A percentile compares a stretch with the other conserved stretches of the same genome.
Evolutionary conservation across 2,329 filamentous ascomycete genomes (phyloP).

Genomic region (Huntiella bhutanensis): DNA sequence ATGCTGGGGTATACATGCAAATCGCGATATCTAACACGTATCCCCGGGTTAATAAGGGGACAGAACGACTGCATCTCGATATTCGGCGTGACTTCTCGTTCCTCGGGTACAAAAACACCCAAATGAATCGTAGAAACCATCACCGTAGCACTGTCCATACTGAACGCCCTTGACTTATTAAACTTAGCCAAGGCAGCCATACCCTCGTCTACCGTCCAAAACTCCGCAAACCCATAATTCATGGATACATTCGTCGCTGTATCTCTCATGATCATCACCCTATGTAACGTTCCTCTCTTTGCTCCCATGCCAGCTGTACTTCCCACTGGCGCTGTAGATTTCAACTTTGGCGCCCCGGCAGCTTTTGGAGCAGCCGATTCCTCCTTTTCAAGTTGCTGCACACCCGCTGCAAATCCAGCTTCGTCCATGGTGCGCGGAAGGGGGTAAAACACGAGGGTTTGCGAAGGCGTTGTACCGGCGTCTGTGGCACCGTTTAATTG

Average conservation of each 20-base stretch:
- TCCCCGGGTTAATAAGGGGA: conserved; percentile 46
- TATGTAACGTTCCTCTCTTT: conserved; percentile 51
- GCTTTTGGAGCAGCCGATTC: conserved; percentile 21
- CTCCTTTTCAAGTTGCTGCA: conserved; percentile 50
- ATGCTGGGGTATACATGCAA: conserved; percentile 52
- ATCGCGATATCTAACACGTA: conserved; percentile 61
- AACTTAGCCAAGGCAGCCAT: conserved; percentile 55
- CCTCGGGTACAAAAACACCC: conserved; percentile 65
- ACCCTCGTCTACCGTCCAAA: conserved; percentile 57
- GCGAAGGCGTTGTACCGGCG: conserved; percentile 40
- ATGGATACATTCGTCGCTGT: conserved; percentile 52
- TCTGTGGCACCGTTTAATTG: conserved; percentile 29
- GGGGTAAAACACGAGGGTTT: conserved; percentile 57
- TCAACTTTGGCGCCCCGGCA: conserved; percentile 34
- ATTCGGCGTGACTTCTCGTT: conserved; percentile 34
- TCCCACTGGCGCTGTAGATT: conserved; percentile 36
- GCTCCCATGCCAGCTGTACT: conserved; percentile 47
- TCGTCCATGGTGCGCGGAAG: conserved; percentile 53
- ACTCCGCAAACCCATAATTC: conserved; percentile 72
- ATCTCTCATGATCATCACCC: conserved; percentile 61
- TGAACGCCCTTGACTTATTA: conserved; percentile 54
- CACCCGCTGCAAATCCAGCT: conserved; percentile 51
- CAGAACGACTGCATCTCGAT: conserved; percentile 48
- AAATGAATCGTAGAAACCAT: conserved; percentile 59
- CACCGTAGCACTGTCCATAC: conserved; percentile 55